Conservation (phyloP, 75 land plant species). For the Cupressus sempervirens region DNA sequence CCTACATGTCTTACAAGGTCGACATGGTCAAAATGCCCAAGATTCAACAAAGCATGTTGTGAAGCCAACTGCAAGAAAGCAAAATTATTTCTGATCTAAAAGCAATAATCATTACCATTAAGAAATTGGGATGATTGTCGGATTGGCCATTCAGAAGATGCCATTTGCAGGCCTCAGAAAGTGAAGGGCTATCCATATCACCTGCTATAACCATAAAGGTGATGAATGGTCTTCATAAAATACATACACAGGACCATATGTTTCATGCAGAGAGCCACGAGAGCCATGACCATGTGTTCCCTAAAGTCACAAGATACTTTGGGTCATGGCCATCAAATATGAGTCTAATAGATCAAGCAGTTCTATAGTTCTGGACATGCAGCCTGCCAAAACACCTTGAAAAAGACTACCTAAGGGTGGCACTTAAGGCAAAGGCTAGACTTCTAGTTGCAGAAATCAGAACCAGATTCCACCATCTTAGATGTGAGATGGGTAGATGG, state of each 20-base stretch:
- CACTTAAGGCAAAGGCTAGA: too few species aligned
- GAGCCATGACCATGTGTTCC: neutral
- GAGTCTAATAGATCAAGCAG: neutral
- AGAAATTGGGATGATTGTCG: too few species aligned
- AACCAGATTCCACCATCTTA: too few species aligned
- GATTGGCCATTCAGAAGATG: too few species aligned
- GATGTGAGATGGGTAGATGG: too few species aligned
- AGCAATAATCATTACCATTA: neutral
- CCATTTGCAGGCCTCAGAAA: too few species aligned
- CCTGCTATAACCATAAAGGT: neutral
- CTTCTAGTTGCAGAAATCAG: too few species aligned
- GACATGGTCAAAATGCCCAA: neutral
- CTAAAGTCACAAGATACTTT: neutral
- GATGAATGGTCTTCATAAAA: neutral
- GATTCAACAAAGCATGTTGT: neutral
- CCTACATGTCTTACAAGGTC: neutral
- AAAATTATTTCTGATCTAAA: neutral
- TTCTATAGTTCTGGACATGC: too few species aligned
- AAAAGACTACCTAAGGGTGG: too few species aligned
- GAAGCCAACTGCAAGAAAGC: neutral
- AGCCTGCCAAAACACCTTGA: too few species aligned
- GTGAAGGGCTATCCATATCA: too few species aligned
- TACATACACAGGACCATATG: neutral
- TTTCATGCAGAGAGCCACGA: neutral
- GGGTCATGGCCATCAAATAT: neutral